Evolutionary conservation across 306 rosid species (phyloP), one percentile per base, ranked within the genome.

Genomic region (Prunus kanzakura): DNA sequence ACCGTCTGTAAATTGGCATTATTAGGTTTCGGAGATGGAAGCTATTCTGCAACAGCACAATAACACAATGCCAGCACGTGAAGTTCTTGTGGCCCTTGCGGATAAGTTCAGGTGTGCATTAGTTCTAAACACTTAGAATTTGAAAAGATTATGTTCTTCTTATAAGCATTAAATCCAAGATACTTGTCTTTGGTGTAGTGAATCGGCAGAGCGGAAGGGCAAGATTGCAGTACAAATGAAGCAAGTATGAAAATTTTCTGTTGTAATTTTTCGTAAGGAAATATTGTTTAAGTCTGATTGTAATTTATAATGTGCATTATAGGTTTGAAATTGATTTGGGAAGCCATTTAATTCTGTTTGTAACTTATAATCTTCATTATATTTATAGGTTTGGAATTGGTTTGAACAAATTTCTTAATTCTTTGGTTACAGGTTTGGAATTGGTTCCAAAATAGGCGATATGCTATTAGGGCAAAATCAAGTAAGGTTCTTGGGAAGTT

Each of bases 401-500:
- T n/a, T n/a, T n/a, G 51, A 64, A 32, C 11, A 76, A 71, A 18
- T 82, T 69, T 78, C 41, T 66, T 74, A 79, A 67, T 13, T 45
- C 83, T 81, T 5, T 78, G 38, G 20, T 80, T 86, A 47, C 84
- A 96, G 99, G 96, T 96, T 71, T 96, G 97, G 98, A 92, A 96
- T 82, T 96, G 99, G 99, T 96, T 96, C 77, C 99, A 96, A 85
- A 96, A 96, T 80, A 92, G 92, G 86, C 88, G 97, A 60, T 92
- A 96, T 83, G 98, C 98, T 13, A 86, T 91, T 74, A 88, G 98
- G 76, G 97, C 97, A 77, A 96, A 89, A 72, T 81, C 93, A 64
- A 87, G 89, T 76, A 96, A 87, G 82, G 84, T 84, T 78, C 97
- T 93, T 61, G 97, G 88, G 64, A 92, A 92, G 87, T 88, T 96